Evolutionary conservation across 148 eudicot genomes (phyloP).

Genomic region (Fagopyrum esculentum): DNA sequence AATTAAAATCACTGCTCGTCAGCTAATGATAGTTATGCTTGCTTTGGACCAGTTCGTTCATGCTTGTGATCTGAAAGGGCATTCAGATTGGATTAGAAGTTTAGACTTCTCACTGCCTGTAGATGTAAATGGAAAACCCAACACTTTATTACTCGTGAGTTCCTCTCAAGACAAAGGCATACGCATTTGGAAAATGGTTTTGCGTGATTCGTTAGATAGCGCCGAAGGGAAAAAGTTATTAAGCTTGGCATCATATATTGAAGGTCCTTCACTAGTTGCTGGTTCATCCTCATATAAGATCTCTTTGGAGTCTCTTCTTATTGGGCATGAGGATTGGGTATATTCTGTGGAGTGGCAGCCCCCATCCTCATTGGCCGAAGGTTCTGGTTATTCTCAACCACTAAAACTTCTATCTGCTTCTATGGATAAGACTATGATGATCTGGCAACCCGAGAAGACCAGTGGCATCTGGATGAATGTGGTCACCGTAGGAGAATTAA

Average conservation of each 20-base stretch:
- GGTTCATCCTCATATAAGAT: constrained; percentile 69
- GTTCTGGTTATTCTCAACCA: constrained; percentile 41
- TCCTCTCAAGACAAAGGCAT: constrained; percentile 89
- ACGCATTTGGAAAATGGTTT: constrained; percentile 71
- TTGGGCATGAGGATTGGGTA: constrained; percentile 99
- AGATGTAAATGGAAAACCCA: constrained; percentile 33
- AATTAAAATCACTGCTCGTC: neutral
- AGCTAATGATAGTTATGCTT: constrained; percentile 10
- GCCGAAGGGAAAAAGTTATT: constrained; percentile 32
- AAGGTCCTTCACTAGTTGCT: constrained; percentile 70
- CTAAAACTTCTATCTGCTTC: constrained; percentile 88
- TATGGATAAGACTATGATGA: constrained; percentile 99
- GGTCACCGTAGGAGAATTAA: constrained; percentile 92
- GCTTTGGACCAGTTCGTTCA: constrained; percentile 50
- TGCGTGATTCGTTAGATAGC: constrained; percentile 31
- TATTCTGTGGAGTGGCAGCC: constrained; percentile 98
- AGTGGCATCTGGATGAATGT: constrained; percentile 98
- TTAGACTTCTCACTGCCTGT: constrained; percentile 89
- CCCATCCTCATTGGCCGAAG: constrained; percentile 39
- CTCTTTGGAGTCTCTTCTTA: constrained; percentile 82
- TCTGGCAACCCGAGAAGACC: constrained; percentile 92
- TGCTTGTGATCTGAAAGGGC: constrained; percentile 91
- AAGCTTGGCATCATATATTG: constrained; percentile 77
- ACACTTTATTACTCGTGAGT: constrained; percentile 62
- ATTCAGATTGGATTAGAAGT: constrained; percentile 93